phyloP scores from a whole-genome alignment of 768 basidiomycete species.

The Daedaleopsis sinensis region DNA sequence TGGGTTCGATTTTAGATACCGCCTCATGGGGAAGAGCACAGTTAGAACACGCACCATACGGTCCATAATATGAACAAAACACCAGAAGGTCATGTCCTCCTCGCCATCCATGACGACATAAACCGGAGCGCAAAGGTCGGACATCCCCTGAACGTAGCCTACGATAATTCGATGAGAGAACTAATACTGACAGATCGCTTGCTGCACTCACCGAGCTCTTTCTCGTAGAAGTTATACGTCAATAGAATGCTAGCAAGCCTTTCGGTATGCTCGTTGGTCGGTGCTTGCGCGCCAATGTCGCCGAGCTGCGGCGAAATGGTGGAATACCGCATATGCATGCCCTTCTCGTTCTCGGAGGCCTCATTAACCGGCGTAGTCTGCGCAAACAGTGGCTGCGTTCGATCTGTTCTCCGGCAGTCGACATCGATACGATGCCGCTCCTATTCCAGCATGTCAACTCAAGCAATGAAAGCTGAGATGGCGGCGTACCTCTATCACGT shows the following conservation, averaged over 20 bases:
- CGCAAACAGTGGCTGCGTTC: conserved; percentile 89
- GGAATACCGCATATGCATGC: conserved; percentile 56
- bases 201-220: conserved; percentile 70
- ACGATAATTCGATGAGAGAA: conserved; percentile 19
- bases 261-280: conserved; percentile 90
- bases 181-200: neutral
- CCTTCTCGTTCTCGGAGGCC: conserved; percentile 61
- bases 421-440: conserved; percentile 96
- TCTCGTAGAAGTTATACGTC: conserved; percentile 91
- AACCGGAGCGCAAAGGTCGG: conserved; percentile 90
- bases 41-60: conserved; percentile 70
- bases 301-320: conserved; percentile 73
- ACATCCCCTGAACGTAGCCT: conserved; percentile 99
- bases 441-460: conserved; percentile 35
- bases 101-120: conserved; percentile 91
- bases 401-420: conserved; percentile 94
- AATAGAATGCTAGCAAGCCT: conserved; percentile 83
- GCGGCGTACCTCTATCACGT: conserved; percentile 74
- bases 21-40: neutral
- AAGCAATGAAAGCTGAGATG: conserved; percentile 18
- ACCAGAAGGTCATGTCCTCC: conserved; percentile 94
- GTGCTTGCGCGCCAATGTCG: conserved; percentile 86
- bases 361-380: conserved; percentile 38
- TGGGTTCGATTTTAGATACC: neutral
- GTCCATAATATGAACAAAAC: conserved; percentile 93